Evolutionary conservation across 2,329 filamentous ascomycete genomes (phyloP).

Genomic region (Zasmidium angulare): DNA sequence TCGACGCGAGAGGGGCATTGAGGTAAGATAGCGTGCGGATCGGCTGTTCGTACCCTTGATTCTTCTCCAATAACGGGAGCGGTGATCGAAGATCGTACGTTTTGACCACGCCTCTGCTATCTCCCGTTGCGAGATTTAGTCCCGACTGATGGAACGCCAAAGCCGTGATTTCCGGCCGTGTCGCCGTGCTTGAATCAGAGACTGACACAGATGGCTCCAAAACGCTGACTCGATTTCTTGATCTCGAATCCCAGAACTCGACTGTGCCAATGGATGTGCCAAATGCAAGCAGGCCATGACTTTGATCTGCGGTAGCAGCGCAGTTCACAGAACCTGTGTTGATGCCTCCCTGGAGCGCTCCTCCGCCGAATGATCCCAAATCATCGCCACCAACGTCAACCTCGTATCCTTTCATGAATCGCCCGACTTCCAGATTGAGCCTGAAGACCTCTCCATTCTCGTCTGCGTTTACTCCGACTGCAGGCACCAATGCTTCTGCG

Average conservation of each 20-base stretch:
- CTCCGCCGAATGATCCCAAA: conserved; percentile 61
- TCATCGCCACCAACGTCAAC: conserved; percentile 87
- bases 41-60: conserved; percentile 92
- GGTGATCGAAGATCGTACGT: conserved; percentile 91
- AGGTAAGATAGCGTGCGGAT: conserved; percentile 79
- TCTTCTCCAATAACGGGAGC: conserved; percentile 80
- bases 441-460: conserved; percentile 90
- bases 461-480: conserved; percentile 82
- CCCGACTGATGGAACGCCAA: conserved; percentile 83
- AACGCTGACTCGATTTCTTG: conserved; percentile 75
- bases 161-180: conserved; percentile 71
- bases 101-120: conserved; percentile 83
- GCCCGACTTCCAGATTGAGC: conserved; percentile 84
- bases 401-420: conserved; percentile 93
- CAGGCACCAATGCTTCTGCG: conserved; percentile 81
- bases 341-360: conserved; percentile 82
- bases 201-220: conserved; percentile 55
- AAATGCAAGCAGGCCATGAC: conserved; percentile 88
- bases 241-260: conserved; percentile 92
- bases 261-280: conserved; percentile 94
- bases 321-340: conserved; percentile 83
- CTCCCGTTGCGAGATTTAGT: conserved; percentile 79
- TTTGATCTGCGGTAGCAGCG: conserved; percentile 80
- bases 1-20: conserved; percentile 48
- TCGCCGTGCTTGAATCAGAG: conserved; percentile 28